Evolutionary conservation across 2,329 filamentous ascomycete genomes (phyloP).

Genomic region (Hymenoscyphus albidus): DNA sequence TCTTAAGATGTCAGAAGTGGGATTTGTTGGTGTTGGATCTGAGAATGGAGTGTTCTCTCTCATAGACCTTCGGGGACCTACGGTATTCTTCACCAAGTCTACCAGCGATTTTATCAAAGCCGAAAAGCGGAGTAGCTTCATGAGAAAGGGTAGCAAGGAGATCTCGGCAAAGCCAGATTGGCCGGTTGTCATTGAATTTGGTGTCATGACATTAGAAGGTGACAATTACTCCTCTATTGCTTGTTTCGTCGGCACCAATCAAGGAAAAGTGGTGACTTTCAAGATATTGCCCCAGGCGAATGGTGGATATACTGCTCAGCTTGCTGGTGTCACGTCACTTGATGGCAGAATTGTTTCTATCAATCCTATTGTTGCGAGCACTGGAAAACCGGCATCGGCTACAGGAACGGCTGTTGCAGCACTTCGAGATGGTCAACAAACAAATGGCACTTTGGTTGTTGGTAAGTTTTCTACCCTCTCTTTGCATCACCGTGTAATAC

Average conservation of each 20-base stretch:
- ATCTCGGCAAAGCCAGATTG: conserved; percentile 58
- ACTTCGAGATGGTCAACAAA: conserved; percentile 67
- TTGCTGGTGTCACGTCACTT: conserved; percentile 63
- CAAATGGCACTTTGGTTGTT: conserved; percentile 77
- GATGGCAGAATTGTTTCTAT: conserved; percentile 72
- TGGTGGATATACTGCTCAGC: conserved; percentile 67
- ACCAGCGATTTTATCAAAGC: conserved; percentile 70
- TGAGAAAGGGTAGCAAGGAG: conserved; percentile 51
- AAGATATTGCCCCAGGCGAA: conserved; percentile 74
- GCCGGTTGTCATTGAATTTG: conserved; percentile 82
- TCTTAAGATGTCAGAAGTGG: conserved; percentile 82
- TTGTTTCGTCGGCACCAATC: conserved; percentile 84
- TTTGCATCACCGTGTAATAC: not conserved
- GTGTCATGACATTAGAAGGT: conserved; percentile 88
- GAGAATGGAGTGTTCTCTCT: conserved; percentile 77
- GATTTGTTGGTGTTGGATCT: conserved; percentile 84
- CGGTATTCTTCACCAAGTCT: conserved; percentile 72
- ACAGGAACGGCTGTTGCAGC: conserved; percentile 72
- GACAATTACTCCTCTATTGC: conserved; percentile 93
- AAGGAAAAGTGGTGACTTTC: conserved; percentile 81
- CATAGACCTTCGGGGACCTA: conserved; percentile 82
- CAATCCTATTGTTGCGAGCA: conserved; percentile 73
- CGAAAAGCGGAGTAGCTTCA: conserved; percentile 73
- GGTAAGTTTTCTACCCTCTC: conserved; percentile 44
- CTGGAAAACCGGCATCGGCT: conserved; percentile 71